phyloP scores from a whole-genome alignment of 768 basidiomycete genomes.

The Leccinellum luteum region DNA sequence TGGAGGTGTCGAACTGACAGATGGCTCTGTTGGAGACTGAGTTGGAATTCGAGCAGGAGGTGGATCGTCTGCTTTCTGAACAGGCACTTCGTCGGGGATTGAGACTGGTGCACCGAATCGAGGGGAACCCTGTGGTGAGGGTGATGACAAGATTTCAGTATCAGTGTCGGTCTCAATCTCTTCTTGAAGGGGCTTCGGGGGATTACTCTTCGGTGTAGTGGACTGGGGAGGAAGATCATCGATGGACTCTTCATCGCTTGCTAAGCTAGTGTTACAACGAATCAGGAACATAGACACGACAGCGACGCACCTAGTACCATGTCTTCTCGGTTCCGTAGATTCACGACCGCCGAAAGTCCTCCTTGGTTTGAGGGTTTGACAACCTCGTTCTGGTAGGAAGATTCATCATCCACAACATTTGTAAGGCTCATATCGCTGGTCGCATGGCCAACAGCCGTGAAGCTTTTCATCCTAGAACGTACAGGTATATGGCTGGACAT shows the following conservation, averaged over 20 bases:
- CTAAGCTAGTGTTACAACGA: conserved; percentile 22
- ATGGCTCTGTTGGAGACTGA: conserved; percentile 1
- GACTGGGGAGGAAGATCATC: conserved; percentile 20
- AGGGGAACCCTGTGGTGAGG: conserved; percentile 20
- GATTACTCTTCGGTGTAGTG: conserved; percentile 26
- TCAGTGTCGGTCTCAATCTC: conserved; percentile 25
- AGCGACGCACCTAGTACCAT: conserved; percentile 17
- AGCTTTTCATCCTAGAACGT: conserved; percentile 36
- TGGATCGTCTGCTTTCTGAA: conserved; percentile 21
- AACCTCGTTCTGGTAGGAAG: conserved; percentile 28
- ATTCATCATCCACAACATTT: conserved; percentile 20
- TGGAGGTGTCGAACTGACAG: conserved; percentile 23
- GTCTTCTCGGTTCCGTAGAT: conserved; percentile 18
- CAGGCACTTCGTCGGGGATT: conserved; percentile 12
- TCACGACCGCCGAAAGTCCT: conserved; percentile 18
- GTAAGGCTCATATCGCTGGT: conserved; percentile 24
- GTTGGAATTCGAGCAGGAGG: conserved; percentile 7
- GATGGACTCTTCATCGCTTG: conserved; percentile 38
- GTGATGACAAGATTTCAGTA: conserved; percentile 27
- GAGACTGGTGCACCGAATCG: conserved; percentile 3
- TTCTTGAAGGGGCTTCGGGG: conserved; percentile 9
- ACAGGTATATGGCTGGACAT: conserved; percentile 45
- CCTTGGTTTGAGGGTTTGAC: conserved; percentile 23
- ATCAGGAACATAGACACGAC: background rate
- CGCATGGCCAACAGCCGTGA: conserved; percentile 14